Evolutionary conservation across 345 rosid genomes (phyloP).

Genomic region (Citrus inodora): DNA sequence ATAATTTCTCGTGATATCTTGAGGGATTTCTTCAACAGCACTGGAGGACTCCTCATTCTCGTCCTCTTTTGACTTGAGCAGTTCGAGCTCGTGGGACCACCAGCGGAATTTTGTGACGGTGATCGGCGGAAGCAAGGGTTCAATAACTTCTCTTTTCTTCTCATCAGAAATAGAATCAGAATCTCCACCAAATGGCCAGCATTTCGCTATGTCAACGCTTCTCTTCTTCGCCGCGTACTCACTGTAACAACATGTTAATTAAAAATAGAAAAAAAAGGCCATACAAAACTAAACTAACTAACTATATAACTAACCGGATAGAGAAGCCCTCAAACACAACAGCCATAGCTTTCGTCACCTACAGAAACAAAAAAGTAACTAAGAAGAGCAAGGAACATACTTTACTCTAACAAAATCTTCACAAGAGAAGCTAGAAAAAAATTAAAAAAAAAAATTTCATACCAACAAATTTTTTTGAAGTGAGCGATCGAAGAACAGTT

Average conservation of each 20-base stretch:
- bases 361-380: not conserved
- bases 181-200: constrained; percentile 55
- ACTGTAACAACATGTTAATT: constrained; percentile 19
- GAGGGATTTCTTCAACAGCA: constrained; percentile 9
- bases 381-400: not conserved
- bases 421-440: not conserved
- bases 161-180: constrained; percentile 1
- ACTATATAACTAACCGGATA: constrained; percentile 44
- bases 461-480: not conserved
- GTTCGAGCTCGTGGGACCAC: constrained; percentile 64
- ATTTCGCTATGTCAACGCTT: constrained; percentile 43
- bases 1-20: not conserved
- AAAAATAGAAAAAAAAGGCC: not conserved
- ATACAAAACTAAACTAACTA: not conserved
- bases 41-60: not conserved
- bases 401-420: not conserved
- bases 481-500: not conserved
- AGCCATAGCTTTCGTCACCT: constrained; percentile 32
- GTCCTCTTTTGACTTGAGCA: constrained; percentile 15
- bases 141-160: constrained; percentile 15
- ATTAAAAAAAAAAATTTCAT: not conserved
- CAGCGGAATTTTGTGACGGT: constrained; percentile 56
- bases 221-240: constrained; percentile 49
- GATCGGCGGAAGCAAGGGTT: constrained; percentile 52
- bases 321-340: constrained; percentile 47